A percentile compares a stretch with the other conserved stretches of the same genome.
These are phyloP conservation scores for Poa pratensis DNA, from an alignment of 176 grass and related monocot species.

Conservation along the genomic window DNA sequence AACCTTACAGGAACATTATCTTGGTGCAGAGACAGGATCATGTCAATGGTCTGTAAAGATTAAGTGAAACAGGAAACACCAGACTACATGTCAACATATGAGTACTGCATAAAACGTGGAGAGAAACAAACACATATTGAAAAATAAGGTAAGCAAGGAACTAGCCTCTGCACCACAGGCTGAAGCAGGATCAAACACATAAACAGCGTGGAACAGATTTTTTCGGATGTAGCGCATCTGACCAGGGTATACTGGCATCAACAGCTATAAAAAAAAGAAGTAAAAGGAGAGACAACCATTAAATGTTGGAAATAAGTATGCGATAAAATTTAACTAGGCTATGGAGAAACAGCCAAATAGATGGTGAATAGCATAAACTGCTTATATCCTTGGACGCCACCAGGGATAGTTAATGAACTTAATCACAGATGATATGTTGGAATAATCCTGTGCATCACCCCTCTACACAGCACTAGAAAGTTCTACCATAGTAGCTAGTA, in stretches of 20 bases:
- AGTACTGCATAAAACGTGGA: constrained; percentile 37
- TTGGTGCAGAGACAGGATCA: constrained; percentile 81
- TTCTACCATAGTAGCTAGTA: too few species aligned
- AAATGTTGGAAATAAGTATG: constrained; percentile 19
- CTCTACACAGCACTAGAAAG: too few species aligned
- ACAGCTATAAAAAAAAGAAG: constrained; percentile 66
- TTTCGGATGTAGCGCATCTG: constrained; percentile 95
- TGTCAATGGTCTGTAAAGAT: constrained; percentile 77
- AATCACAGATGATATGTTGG: neutral
- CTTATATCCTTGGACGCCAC: neutral
- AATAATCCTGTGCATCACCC: too few species aligned
- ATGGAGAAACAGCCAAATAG: constrained; percentile 23
- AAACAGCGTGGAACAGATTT: constrained; percentile 95
- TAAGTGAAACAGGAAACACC: constrained; percentile 47
- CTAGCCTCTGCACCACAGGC: constrained; percentile 80
- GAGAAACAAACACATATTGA: constrained; percentile 12
- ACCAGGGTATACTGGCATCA: constrained; percentile 98
- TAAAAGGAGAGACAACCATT: constrained; percentile 1
- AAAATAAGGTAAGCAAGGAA: constrained; percentile 24
- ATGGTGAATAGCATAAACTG: constrained; percentile 24
- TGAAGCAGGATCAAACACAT: constrained; percentile 94
- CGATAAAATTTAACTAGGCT: constrained; percentile 7
- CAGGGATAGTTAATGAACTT: constrained; percentile 24
- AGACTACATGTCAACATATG: constrained; percentile 39
- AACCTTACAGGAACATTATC: constrained; percentile 90